Evolutionary conservation across 768 basidiomycete species (phyloP), one percentile per base, ranked within the genome.

Genomic region (Serendipita sp.): DNA sequence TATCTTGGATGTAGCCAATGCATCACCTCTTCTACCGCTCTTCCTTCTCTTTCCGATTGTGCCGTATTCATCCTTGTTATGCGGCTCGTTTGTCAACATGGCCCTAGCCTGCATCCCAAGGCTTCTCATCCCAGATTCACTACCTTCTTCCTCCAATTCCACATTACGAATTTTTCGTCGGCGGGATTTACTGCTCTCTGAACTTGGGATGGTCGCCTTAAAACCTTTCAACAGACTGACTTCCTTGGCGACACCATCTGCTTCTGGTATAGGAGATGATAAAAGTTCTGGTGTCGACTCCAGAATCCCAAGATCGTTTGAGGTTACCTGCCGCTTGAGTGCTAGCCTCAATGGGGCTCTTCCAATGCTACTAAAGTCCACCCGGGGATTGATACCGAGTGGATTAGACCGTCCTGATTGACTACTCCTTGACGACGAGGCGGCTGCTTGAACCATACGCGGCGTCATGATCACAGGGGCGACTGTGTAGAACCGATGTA

Each of bases 401-500:
- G 20, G 38, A 62, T 60, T 41, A 17, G 64, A 45, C 63, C 70
- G 16, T 68, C 68, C 42, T 78, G 66, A 31, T 74, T 74, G 17
- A 69, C 68, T 30, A 58, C 28, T 60, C 30, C 77, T 65, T 43
- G 80, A 74, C 28, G 83, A 78, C n/a, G 83, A 80, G 2, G 86
- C 78, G 4, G 86, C 79, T 22, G 82, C 80, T 64, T 79, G 81
- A 65, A 90, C 81, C 82, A 91, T 85, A 62, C 83, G 78, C 24
- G 90, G 90, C 2, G 89, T 91, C 88, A 93, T 90, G 67, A 93
- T 88, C 65, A 85, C 84, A 13, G 90, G 90, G 14, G 90, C 90
- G 71, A 93, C 90, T 84, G 69, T 56, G 11, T 9, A 38, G 38
- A n/a, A n/a, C n/a, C 14, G 38, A 38, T 38, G 5, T 38, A 38